phyloP scores from a whole-genome alignment of 176 grass and related monocot genomes.

The Oryza meyeriana region DNA sequence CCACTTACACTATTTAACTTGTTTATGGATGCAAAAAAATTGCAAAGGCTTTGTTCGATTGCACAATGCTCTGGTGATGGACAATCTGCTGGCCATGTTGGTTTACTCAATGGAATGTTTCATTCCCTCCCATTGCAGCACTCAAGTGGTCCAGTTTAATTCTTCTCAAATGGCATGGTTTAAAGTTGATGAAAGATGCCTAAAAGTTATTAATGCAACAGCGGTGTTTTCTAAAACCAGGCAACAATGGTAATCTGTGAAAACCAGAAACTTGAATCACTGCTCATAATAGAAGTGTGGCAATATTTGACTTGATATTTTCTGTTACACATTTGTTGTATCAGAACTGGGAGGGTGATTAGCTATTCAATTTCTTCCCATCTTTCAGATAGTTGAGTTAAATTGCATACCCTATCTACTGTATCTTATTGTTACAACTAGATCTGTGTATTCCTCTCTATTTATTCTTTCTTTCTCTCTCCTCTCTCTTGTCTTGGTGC shows the following conservation, averaged over 20 bases:
- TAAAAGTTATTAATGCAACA: slow-evolving; percentile 11
- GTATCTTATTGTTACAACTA: slow-evolving; percentile 42
- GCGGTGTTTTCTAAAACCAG: not conserved
- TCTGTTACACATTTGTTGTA: not conserved
- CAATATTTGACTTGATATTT: not conserved
- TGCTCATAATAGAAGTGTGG: not conserved
- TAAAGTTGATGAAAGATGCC: not conserved
- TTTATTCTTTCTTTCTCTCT: slow-evolving; percentile 59
- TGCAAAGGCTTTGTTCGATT: not conserved
- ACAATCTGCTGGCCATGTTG: not conserved
- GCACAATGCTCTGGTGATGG: not conserved
- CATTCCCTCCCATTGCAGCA: not conserved
- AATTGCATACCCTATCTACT: slow-evolving; percentile 43
- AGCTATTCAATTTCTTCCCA: slow-evolving; percentile 29
- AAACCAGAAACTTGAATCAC: slow-evolving; percentile 1
- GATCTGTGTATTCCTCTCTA: slow-evolving; percentile 52
- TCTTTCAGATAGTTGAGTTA: slow-evolving; percentile 37
- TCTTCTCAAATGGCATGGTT: not conserved
- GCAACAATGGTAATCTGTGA: not conserved
- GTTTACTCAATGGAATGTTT: not conserved
- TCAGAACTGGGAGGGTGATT: slow-evolving; percentile 21
- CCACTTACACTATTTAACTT: not conserved
- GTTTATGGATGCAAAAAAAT: not conserved
- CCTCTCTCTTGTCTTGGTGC: slow-evolving; percentile 47
- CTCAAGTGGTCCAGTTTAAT: not conserved